Conservation (phyloP, 2,329 filamentous ascomycete species). For the Leptoxyphium fumago region DNA sequence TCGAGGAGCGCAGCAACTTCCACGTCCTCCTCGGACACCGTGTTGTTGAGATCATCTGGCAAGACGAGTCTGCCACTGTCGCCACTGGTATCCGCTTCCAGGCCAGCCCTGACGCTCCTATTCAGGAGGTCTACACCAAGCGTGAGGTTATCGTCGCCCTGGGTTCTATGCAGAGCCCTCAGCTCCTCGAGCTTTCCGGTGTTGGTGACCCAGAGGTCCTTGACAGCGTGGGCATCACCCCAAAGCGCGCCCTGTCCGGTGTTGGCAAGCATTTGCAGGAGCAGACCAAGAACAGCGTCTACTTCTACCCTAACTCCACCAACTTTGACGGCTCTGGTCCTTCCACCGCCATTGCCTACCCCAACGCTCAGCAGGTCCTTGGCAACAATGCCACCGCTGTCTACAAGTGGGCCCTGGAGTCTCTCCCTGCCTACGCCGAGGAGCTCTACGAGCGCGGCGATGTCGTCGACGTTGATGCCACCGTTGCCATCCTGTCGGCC, state of each 20-base stretch:
- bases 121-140: constrained; percentile 2
- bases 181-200: constrained; percentile 28
- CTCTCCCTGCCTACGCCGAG: constrained; percentile 17
- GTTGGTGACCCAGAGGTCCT: constrained; percentile 34
- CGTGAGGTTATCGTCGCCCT: constrained; percentile 17
- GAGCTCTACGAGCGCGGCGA: constrained; percentile 6
- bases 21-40: constrained; percentile 14
- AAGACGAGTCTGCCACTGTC: constrained; percentile 2
- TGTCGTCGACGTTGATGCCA: constrained; percentile 10
- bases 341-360: constrained; percentile 22
- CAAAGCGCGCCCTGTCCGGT: background rate
- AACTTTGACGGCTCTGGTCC: constrained; percentile 24
- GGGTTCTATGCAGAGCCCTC: constrained; percentile 16
- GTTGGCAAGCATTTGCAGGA: background rate
- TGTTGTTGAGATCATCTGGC: constrained; percentile 11
- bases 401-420: constrained; percentile 12
- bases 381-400: constrained; percentile 13
- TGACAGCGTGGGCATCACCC: constrained; percentile 2
- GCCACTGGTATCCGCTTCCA: constrained; percentile 11
- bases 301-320: constrained; percentile 4
- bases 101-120: constrained; percentile 5
- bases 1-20: constrained; percentile 11
- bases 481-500: constrained; percentile 7
- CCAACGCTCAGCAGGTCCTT: constrained; percentile 24
- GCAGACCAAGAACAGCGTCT: constrained; percentile 6